These are phyloP conservation scores for Dendrostoma leiphaemia DNA, from an alignment of 2,329 filamentous ascomycete species.

Conservation along the genomic window DNA sequence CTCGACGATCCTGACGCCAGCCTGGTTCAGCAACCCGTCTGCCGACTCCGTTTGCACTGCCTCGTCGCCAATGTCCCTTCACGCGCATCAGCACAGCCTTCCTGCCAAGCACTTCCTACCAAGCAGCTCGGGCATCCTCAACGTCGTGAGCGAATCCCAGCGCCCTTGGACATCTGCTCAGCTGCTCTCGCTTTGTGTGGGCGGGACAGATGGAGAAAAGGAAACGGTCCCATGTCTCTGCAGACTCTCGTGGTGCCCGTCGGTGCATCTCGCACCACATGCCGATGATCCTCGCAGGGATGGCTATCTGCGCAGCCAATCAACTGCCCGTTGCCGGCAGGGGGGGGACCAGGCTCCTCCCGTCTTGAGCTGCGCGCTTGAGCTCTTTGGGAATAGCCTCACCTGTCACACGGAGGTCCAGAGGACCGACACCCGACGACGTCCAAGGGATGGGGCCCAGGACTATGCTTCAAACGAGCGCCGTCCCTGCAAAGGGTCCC, in stretches of 20 bases:
- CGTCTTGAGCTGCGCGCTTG: neutral
- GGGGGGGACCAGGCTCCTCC: neutral
- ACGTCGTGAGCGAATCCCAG: neutral
- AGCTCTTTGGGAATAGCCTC: neutral
- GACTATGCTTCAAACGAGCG: neutral
- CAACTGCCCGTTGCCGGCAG: neutral
- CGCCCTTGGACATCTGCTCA: neutral
- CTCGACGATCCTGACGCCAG: no score
- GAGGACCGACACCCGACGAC: slow-evolving; percentile 10
- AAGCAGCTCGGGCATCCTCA: neutral
- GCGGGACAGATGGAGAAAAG: neutral
- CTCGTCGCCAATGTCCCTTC: no score
- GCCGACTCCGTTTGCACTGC: neutral
- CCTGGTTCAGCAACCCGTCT: no score
- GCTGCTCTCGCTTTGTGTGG: neutral
- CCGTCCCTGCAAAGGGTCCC: neutral
- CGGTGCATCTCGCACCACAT: neutral
- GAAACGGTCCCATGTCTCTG: neutral
- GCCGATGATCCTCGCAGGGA: slow-evolving; percentile 1
- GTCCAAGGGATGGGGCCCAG: neutral
- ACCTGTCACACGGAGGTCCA: slow-evolving; percentile 2
- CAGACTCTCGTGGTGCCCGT: neutral
- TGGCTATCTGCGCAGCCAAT: neutral
- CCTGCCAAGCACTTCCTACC: neutral
- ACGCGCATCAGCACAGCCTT: neutral